Evolutionary conservation across 2,329 filamentous ascomycete genomes (phyloP), one percentile per base, ranked within the genome.

Genomic region (Aspergillus floridensis): DNA sequence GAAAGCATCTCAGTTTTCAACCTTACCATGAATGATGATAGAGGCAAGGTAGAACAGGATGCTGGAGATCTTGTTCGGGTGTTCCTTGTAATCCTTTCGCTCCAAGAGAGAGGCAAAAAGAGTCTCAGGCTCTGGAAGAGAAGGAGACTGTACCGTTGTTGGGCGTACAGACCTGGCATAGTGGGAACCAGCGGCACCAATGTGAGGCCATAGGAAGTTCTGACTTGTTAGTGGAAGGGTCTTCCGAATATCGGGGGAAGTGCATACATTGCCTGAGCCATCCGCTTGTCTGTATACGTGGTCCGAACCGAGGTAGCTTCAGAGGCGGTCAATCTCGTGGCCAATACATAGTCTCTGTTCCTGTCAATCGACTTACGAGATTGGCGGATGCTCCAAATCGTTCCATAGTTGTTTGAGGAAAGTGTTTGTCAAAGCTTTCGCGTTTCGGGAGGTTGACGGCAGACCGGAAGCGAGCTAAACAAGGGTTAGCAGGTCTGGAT

Each of bases 11-110:
- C 7, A 22, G 5, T 2, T 3, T 19, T 16, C 7, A 21, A 16
- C 55, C 69, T 47, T 73, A 73, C 80, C 80, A 64, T 85, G 83
- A 54, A 84, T 85, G 60, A 86, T 85, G 67, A 93, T 88, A 6
- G 88, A 86, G 0, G 89, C 90, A 48, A 90, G 78, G 64, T 92
- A 91, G 72, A 91, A 91, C 16, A 93, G 77, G 76, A 91, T 86
- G 66, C 86, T 88, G 0, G 88, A 92, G 46, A 92, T 86, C n/a
- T 85, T 83, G 53, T 88, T 88, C 0, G 88, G 86, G 70, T 91
- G 89, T 57, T 86, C 79, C 61, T 85, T 81, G 61, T 85, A 84
- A n/a, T 80, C 74, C 59, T 83, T 81, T 26, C 88, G 82, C 16
- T 84, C 85, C 80, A 91, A 83, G 26, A 90, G 70, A 22, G 82